phyloP scores from a whole-genome alignment of 495 filamentous ascomycete species.

The Podospora tetraspora region DNA sequence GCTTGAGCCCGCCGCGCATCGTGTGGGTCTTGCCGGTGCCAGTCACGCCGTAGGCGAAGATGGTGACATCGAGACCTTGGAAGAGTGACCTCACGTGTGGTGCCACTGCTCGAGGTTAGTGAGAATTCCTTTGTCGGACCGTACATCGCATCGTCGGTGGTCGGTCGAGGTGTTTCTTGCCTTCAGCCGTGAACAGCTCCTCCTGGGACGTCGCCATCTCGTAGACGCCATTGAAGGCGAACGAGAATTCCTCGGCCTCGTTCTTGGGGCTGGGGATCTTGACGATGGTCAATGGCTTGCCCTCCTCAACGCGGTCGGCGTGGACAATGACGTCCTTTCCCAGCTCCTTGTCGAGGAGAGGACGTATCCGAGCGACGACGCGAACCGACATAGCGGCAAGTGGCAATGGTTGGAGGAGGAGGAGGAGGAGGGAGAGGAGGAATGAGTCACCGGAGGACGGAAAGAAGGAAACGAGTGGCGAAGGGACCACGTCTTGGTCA shows the following conservation, averaged over 20 bases:
- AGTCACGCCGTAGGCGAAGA: conserved; percentile 95
- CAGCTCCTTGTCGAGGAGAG: conserved; percentile 74
- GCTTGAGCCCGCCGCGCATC: conserved; percentile 88
- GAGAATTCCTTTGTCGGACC: neutral
- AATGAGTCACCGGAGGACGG: neutral
- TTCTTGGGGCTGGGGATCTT: conserved; percentile 95
- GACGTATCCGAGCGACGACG: conserved; percentile 84
- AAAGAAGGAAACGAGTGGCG: conserved; percentile 9
- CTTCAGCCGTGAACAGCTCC: conserved; percentile 81
- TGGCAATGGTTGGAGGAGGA: neutral
- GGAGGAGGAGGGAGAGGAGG: neutral
- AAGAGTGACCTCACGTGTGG: conserved; percentile 82
- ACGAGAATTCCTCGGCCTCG: conserved; percentile 81
- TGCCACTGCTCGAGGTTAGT: conserved; percentile 37
- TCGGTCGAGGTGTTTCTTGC: conserved; percentile 40
- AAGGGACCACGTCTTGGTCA: conserved; percentile 5
- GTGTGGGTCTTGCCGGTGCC: conserved; percentile 97
- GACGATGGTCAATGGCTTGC: conserved; percentile 58
- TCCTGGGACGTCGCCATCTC: conserved; percentile 73
- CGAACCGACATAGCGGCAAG: conserved; percentile 58
- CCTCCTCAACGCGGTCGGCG: conserved; percentile 53
- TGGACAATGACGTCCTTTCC: conserved; percentile 80
- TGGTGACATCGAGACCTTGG: conserved; percentile 85
- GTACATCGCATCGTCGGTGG: neutral
- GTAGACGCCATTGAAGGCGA: conserved; percentile 93